A percentile compares a stretch with the other conserved stretches of the same genome.
Conservation (phyloP, 495 filamentous ascomycete species). For the Penicillium samsonianum region DNA sequence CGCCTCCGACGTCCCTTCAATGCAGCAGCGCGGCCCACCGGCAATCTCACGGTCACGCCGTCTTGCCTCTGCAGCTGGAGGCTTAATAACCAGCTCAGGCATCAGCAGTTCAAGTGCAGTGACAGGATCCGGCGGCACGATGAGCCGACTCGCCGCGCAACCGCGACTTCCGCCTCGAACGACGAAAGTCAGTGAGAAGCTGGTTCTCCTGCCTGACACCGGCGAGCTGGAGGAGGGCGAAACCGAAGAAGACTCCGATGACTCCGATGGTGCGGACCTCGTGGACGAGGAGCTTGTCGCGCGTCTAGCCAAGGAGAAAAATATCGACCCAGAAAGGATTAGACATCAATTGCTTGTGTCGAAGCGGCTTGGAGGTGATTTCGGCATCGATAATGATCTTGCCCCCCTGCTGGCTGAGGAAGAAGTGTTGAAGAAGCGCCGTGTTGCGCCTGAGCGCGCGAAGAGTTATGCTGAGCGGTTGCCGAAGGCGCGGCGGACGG, state of each 20-base stretch:
- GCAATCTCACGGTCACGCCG: constrained; percentile 55
- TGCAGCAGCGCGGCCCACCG: constrained; percentile 78
- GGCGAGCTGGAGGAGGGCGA: constrained; percentile 38
- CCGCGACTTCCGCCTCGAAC: constrained; percentile 84
- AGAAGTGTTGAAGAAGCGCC: constrained; percentile 63
- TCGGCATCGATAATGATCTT: constrained; percentile 61
- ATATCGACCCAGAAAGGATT: constrained; percentile 42
- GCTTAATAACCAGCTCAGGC: constrained; percentile 30
- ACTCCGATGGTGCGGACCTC: constrained; percentile 39
- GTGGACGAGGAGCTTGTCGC: constrained; percentile 52
- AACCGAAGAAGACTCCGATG: constrained; percentile 24
- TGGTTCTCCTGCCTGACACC: constrained; percentile 92
- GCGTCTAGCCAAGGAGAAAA: constrained; percentile 38
- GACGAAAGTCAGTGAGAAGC: constrained; percentile 90
- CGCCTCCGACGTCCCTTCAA: constrained; percentile 91
- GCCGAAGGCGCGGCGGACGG: constrained; percentile 82
- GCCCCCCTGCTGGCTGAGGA: constrained; percentile 81
- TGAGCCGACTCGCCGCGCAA: constrained; percentile 51
- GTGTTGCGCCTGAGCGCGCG: constrained; percentile 59
- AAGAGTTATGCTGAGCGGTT: constrained; percentile 95
- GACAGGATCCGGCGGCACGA: constrained; percentile 26
- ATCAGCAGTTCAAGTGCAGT: constrained; percentile 21
- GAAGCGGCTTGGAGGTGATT: constrained; percentile 48
- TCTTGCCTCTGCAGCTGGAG: constrained; percentile 41
- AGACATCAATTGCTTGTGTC: constrained; percentile 39